Conservation (phyloP, 2,329 filamentous ascomycete species). For the Boeremia lycopersici region DNA sequence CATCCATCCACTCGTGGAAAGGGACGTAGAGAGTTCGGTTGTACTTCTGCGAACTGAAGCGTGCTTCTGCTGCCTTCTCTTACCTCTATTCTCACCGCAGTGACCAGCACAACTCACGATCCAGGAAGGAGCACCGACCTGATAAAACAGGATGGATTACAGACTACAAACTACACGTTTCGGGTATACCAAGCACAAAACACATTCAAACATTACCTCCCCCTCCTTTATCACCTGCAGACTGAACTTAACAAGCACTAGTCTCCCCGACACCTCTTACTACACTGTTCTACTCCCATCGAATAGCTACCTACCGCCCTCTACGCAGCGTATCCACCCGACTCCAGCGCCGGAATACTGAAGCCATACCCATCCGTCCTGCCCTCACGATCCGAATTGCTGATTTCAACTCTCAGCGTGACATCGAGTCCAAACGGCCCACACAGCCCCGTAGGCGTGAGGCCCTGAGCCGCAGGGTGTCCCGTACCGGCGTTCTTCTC, state of each 20-base stretch:
- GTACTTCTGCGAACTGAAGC: too few species aligned
- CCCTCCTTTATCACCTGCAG: not conserved
- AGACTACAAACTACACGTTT: not conserved
- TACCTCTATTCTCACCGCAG: too few species aligned
- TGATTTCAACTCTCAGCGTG: conserved; percentile 56
- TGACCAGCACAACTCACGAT: too few species aligned
- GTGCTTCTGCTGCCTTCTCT: too few species aligned
- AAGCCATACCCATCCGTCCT: conserved; percentile 58
- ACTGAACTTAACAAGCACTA: not conserved
- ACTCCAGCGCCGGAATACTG: conserved; percentile 52
- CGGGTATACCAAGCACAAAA: not conserved
- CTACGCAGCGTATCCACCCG: conserved; percentile 9
- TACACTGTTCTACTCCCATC: conserved; percentile 16
- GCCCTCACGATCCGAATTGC: conserved; percentile 51
- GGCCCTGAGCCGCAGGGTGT: conserved; percentile 70
- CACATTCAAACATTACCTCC: not conserved
- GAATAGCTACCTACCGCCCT: too few species aligned
- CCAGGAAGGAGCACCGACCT: too few species aligned
- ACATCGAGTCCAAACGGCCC: conserved; percentile 55
- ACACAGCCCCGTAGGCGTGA: conserved; percentile 50
- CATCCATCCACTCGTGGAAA: too few species aligned
- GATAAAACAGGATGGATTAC: not conserved
- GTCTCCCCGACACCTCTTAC: conserved; percentile 6
- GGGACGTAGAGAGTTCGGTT: too few species aligned
- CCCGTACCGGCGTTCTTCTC: conserved; percentile 78